Evolutionary conservation across 2,329 filamentous ascomycete species (phyloP).

Genomic region (Verticillium klebahnii): DNA sequence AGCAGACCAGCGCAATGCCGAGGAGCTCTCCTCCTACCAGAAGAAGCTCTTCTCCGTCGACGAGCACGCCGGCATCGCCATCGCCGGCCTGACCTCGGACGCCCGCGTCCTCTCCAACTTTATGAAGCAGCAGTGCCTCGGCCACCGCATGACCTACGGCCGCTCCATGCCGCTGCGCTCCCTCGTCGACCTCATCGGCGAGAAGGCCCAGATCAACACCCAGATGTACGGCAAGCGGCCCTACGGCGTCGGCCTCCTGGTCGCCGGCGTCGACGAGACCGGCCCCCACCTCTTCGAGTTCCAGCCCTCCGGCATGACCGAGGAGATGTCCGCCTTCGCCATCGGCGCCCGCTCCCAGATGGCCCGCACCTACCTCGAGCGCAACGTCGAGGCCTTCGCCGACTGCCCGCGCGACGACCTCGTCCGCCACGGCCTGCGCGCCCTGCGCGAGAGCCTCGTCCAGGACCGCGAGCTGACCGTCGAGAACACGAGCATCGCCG

Average conservation of each 20-base stretch:
- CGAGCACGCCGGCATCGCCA: conserved; percentile 90
- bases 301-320: conserved; percentile 90
- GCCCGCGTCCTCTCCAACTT: conserved; percentile 99
- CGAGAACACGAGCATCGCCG: conserved; percentile 90
- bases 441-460: conserved; percentile 89
- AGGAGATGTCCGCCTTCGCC: conserved; percentile 94
- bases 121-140: conserved; percentile 99
- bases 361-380: conserved; percentile 94
- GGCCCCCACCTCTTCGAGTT: conserved; percentile 98
- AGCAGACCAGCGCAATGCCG: conserved; percentile 76
- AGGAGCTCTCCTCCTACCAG: conserved; percentile 99
- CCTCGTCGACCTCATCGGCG: conserved; percentile 87
- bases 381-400: conserved; percentile 80
- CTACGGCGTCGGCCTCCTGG: conserved; percentile 89
- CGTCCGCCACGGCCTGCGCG: conserved; percentile 82
- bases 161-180: conserved; percentile 86
- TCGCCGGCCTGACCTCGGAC: conserved; percentile 94
- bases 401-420: conserved; percentile 76
- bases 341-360: conserved; percentile 97
- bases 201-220: conserved; percentile 96
- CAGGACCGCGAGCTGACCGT: conserved; percentile 98
- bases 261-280: conserved; percentile 89
- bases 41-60: conserved; percentile 98
- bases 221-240: conserved; percentile 96
- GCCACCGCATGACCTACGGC: conserved; percentile 92